Evolutionary conservation across 345 rosid species (phyloP).

Genomic region (Salix brachista): DNA sequence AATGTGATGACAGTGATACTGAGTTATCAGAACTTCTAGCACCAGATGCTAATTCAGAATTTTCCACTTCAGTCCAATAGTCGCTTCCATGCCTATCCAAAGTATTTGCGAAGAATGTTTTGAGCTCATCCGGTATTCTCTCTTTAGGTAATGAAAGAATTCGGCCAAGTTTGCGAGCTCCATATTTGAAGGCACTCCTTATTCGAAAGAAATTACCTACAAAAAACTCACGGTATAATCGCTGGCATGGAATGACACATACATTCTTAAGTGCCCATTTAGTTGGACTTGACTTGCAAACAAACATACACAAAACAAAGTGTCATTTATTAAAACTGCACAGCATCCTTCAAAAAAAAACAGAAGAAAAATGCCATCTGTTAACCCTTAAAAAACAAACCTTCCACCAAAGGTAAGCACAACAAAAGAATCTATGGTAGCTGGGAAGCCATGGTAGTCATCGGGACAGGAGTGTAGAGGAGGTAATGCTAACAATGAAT

Average conservation of each 20-base stretch:
- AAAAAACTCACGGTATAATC: not conserved
- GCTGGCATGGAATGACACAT: not conserved
- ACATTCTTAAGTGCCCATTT: not conserved
- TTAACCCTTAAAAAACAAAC: not conserved
- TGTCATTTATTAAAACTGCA: not conserved
- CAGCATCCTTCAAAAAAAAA: not conserved
- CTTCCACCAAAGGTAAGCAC: not conserved
- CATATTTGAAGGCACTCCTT: constrained; percentile 83
- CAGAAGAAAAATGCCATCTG: no score
- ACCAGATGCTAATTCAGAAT: not conserved
- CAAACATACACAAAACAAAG: not conserved
- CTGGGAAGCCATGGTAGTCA: not conserved
- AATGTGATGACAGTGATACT: constrained; percentile 1
- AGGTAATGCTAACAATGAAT: not conserved
- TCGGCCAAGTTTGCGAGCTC: constrained; percentile 75
- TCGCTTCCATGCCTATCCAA: constrained; percentile 29
- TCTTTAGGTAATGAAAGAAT: constrained; percentile 56
- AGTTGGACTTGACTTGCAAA: not conserved
- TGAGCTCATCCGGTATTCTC: constrained; percentile 49
- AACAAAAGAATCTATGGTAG: not conserved
- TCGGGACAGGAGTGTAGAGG: not conserved
- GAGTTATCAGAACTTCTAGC: constrained; percentile 4
- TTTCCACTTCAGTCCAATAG: constrained; percentile 8
- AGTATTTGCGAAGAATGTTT: constrained; percentile 52
- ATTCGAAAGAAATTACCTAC: constrained; percentile 79